These are phyloP conservation scores for Phytophthora europaea DNA, from an alignment of 352 stramenopile genomes.

Conservation along the genomic window DNA sequence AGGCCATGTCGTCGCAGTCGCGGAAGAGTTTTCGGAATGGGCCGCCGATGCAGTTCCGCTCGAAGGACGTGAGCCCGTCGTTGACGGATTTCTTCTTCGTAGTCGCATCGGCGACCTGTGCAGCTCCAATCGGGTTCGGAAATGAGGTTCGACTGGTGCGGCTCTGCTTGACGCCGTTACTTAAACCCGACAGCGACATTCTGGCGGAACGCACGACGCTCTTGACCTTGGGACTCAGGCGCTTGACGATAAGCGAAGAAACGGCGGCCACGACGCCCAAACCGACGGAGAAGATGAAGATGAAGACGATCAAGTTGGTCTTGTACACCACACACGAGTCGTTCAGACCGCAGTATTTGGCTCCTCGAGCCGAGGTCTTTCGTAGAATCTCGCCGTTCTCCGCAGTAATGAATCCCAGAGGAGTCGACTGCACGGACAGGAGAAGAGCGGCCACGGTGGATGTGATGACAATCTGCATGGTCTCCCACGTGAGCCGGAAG, in stretches of 20 bases:
- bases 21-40: constrained; percentile 33
- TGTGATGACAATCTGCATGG: constrained; percentile 40
- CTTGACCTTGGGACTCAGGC: constrained; percentile 29
- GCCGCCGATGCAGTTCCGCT: constrained; percentile 36
- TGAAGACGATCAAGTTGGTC: constrained; percentile 34
- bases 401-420: constrained; percentile 30
- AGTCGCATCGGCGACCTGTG: background rate
- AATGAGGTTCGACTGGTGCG: background rate
- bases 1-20: constrained; percentile 39
- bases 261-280: constrained; percentile 23
- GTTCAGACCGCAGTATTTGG: constrained; percentile 36
- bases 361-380: constrained; percentile 25
- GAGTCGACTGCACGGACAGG: constrained; percentile 13
- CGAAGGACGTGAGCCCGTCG: constrained; percentile 27
- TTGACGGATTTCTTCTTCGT: constrained; percentile 15
- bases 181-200: constrained; percentile 8
- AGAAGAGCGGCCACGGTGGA: constrained; percentile 18
- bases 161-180: constrained; percentile 1
- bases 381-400: constrained; percentile 39
- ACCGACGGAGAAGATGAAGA: constrained; percentile 25
- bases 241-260: constrained; percentile 28
- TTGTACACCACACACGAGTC: constrained; percentile 46
- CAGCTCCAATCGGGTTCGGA: background rate
- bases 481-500: constrained; percentile 41
- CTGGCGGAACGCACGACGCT: constrained; percentile 19